Conservation (phyloP, 805 yeast genomes). For the Metschnikowia baotianmanensis region DNA sequence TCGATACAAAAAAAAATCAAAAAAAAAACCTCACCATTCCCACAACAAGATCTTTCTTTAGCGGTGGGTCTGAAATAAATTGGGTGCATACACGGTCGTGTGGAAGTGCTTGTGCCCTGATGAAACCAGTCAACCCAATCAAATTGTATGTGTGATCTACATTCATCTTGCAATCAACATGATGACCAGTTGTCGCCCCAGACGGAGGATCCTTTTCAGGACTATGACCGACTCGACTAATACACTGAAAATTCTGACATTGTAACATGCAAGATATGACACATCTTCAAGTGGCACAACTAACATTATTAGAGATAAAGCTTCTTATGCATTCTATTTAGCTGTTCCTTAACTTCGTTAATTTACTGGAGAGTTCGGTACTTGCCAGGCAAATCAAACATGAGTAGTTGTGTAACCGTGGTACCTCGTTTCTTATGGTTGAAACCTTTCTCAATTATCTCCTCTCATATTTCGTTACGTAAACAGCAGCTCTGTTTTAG, state of each 20-base stretch:
- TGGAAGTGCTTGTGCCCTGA: conserved; percentile 6
- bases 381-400: too few species aligned
- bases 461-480: too few species aligned
- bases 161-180: conserved; percentile 19
- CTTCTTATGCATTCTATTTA: neutral
- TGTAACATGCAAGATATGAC: neutral
- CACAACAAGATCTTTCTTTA: neutral
- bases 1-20: neutral
- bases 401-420: too few species aligned
- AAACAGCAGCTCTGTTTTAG: too few species aligned
- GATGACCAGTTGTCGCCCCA: conserved; percentile 80
- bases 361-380: too few species aligned
- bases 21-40: neutral
- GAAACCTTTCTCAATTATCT: too few species aligned
- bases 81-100: conserved; percentile 3
- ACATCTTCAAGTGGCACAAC: conserved; percentile 7
- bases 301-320: conserved; percentile 10
- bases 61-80: conserved; percentile 1
- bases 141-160: conserved; percentile 12
- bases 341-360: too few species aligned
- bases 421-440: too few species aligned
- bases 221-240: conserved; percentile 70
- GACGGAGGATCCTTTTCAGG: conserved; percentile 61
- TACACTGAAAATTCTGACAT: conserved; percentile 67
- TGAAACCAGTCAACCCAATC: conserved; percentile 13